Base-by-base conservation (phyloP, 2,329 filamentous ascomycete species). In the Macrophomina tecta region DNA sequence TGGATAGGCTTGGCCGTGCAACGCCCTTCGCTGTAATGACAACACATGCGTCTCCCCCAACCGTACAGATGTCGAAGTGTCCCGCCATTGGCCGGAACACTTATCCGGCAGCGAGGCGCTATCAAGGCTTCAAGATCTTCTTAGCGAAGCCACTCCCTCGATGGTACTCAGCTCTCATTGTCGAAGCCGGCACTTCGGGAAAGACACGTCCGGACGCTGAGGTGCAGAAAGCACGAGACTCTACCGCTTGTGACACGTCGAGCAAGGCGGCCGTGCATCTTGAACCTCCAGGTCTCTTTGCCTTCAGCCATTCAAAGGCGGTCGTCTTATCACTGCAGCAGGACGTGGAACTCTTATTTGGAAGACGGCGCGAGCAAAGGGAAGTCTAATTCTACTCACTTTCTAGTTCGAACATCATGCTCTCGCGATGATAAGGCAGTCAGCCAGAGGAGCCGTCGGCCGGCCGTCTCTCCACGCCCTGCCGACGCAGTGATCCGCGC, bases 221-320 rank as follows among this genome's bases (percentile, higher is more conserved):
- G 30, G 12, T 11, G 36, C 3, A 14, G 14, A 34, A 23, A 61
- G 36, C 5, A 5, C 42, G 23, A 61, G 12, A n/a, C 34, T 61
- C 28, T 28, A 61, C 46, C 56, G 42, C 23, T 49, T 18, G 7
- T 62, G 58, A 62, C 30, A 49, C 58, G 32, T 49, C n/a, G 45
- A 28, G 18, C 38, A 48, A 62, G 49, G 49, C 58, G 4, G 6
- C 5, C 2, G 34, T 34, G 28, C 32, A 12, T 34, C 36, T 34
- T 34, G 7, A 23, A 11, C 30, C 28, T 18, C 49, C 11, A 34
- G 5, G 12, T 23, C 4, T 12, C 42, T 1, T 42, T 7, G 16
- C 34, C n/a, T 7, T 16, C 56, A 61, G 40, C 42, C 30, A 48
- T n/a, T 45, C 5, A 23, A 11, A 32, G 28, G 40, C 16, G 8